Percentiles rank a stretch among this genome's conserved stretches.
These are phyloP conservation scores for Hypoxylon fragiforme DNA, from an alignment of 495 filamentous ascomycete genomes.

Conservation along the genomic window DNA sequence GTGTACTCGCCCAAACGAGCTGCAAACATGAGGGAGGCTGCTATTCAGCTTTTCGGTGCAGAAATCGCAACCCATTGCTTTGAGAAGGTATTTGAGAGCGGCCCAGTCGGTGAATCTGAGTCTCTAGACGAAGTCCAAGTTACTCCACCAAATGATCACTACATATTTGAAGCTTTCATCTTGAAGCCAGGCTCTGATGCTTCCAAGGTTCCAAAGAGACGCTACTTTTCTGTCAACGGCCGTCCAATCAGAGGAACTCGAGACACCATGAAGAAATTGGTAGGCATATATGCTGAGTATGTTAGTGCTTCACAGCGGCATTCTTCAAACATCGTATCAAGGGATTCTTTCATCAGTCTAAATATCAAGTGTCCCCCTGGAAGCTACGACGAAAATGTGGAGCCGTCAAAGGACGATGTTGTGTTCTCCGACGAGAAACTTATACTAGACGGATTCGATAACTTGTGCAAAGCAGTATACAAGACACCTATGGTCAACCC, in stretches of 20 bases:
- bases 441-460: constrained; percentile 55
- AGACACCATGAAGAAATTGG: constrained; percentile 69
- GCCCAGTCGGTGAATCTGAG: constrained; percentile 1
- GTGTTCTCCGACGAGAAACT: constrained; percentile 66
- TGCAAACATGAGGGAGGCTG: constrained; percentile 64
- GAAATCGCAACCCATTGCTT: constrained; percentile 59
- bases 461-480: constrained; percentile 60
- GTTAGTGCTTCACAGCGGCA: constrained; percentile 6
- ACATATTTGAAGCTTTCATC: constrained; percentile 60
- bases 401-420: constrained; percentile 89
- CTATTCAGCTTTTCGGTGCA: constrained; percentile 69
- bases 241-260: constrained; percentile 68
- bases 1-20: constrained; percentile 66
- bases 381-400: constrained; percentile 86
- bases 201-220: constrained; percentile 61
- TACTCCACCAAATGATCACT: background rate
- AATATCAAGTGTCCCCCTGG: constrained; percentile 70
- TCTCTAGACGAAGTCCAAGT: background rate
- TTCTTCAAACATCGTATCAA: constrained; percentile 31
- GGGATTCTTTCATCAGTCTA: constrained; percentile 73
- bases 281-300: constrained; percentile 42
- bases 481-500: constrained; percentile 6
- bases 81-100: constrained; percentile 28
- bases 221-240: constrained; percentile 74
- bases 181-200: constrained; percentile 56